These are phyloP conservation scores for Alternaria ethzedia DNA, from an alignment of 2,329 filamentous ascomycete species.

Conservation along the genomic window DNA sequence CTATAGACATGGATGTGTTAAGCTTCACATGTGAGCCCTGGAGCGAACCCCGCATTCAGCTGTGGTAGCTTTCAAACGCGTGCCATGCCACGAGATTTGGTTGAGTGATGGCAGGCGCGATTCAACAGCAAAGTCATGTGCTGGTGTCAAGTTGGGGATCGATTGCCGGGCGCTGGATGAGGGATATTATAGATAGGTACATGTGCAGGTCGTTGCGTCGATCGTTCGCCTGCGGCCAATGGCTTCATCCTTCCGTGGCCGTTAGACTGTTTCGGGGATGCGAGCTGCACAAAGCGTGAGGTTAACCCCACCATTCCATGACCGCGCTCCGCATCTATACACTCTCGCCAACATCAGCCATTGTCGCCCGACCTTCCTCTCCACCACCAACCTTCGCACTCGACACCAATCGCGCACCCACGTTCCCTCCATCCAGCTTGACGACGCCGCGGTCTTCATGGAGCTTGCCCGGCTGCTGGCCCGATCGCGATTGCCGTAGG, in stretches of 20 bases:
- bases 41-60: constrained; percentile 32
- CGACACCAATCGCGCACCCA: constrained; percentile 15
- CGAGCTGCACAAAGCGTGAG: constrained; percentile 33
- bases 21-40: constrained; percentile 31
- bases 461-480: constrained; percentile 60
- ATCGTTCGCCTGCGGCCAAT: constrained; percentile 34
- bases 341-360: constrained; percentile 30
- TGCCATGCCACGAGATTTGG: constrained; percentile 2
- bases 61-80: not conserved
- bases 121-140: not conserved
- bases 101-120: not conserved
- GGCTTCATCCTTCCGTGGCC: constrained; percentile 10
- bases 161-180: constrained; percentile 8
- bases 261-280: constrained; percentile 27
- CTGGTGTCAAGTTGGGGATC: not conserved
- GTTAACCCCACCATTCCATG: constrained; percentile 48
- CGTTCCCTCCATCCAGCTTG: constrained; percentile 21
- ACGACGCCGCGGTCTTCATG: constrained; percentile 55
- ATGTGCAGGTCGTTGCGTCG: constrained; percentile 23
- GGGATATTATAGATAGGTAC: constrained; percentile 15
- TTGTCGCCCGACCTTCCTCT: constrained; percentile 31
- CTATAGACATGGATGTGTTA: constrained; percentile 15
- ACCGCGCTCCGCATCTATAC: constrained; percentile 29
- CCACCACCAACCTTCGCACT: constrained; percentile 4
- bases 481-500: constrained; percentile 66